Percentiles rank a stretch among this genome's conserved stretches.
Evolutionary conservation across 2,329 filamentous ascomycete species (phyloP).

Genomic region (Torrubiellomyces zombiae): DNA sequence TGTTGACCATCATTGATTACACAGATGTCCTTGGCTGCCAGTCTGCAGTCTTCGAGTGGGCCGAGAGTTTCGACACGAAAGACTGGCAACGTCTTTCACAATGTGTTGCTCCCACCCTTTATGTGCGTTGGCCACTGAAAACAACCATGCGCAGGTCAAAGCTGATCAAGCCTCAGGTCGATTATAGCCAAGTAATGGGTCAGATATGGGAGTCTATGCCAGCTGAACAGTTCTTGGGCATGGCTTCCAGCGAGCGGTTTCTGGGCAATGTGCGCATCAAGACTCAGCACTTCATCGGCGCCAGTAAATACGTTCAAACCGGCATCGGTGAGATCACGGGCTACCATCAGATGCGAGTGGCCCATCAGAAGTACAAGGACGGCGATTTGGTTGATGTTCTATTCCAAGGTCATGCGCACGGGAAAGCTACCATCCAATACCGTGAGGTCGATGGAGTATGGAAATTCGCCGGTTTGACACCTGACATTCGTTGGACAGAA

Average conservation of each 20-base stretch:
- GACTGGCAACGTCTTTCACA: slow-evolving; percentile 41
- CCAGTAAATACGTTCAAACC: slow-evolving; percentile 32
- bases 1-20: no score
- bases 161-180: slow-evolving; percentile 6
- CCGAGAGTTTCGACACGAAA: slow-evolving; percentile 48
- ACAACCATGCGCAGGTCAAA: no score
- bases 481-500: slow-evolving; percentile 37
- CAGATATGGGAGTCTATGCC: slow-evolving; percentile 40
- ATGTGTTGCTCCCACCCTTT: slow-evolving; percentile 31
- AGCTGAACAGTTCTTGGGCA: slow-evolving; percentile 31
- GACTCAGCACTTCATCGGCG: slow-evolving; percentile 41
- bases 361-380: slow-evolving; percentile 38
- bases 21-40: no score
- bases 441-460: slow-evolving; percentile 38
- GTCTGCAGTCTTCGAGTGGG: slow-evolving; percentile 41
- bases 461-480: slow-evolving; percentile 39
- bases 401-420: slow-evolving; percentile 39
- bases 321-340: slow-evolving; percentile 29
- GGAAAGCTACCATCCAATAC: slow-evolving; percentile 35
- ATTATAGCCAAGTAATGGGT: slow-evolving; percentile 23
- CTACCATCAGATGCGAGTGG: slow-evolving; percentile 40
- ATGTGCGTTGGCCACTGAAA: slow-evolving; percentile 4
- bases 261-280: slow-evolving; percentile 36
- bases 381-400: slow-evolving; percentile 25
- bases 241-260: slow-evolving; percentile 33